A percentile compares a stretch with the other conserved stretches of the same genome.
Conservation (phyloP, 768 basidiomycete genomes). For the Auricularia sp. region DNA sequence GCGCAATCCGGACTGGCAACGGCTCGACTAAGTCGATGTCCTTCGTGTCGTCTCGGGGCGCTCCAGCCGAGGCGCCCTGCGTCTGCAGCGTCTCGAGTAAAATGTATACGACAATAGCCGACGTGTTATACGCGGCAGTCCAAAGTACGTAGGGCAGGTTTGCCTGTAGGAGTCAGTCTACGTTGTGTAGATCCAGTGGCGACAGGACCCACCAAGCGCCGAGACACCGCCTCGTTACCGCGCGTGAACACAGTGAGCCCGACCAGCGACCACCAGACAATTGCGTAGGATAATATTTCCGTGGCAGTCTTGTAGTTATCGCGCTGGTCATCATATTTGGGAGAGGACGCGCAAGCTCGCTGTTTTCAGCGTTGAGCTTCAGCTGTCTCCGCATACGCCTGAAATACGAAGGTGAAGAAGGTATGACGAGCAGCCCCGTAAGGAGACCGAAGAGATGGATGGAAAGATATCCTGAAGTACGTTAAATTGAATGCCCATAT, state of each 20-base stretch:
- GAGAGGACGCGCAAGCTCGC: background rate
- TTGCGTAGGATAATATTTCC: constrained; percentile 65
- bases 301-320: constrained; percentile 60
- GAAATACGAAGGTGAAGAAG: constrained; percentile 67
- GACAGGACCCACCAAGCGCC: constrained; percentile 42
- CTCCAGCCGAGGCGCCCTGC: background rate
- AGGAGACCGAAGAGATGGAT: constrained; percentile 82
- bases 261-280: constrained; percentile 68
- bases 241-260: constrained; percentile 25
- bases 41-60: background rate
- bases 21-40: background rate
- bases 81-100: constrained; percentile 48
- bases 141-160: constrained; percentile 85
- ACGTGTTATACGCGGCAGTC: constrained; percentile 80
- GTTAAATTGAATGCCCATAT: background rate
- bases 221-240: constrained; percentile 38
- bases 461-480: constrained; percentile 65
- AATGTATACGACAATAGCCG: constrained; percentile 74
- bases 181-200: background rate
- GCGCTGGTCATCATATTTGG: constrained; percentile 15
- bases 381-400: constrained; percentile 30
- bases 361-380: constrained; percentile 16
- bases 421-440: constrained; percentile 69
- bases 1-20: constrained; percentile 16
- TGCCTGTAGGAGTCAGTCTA: constrained; percentile 36